Conservation (phyloP, 2,329 filamentous ascomycete species). For the Fusarium clavum region DNA sequence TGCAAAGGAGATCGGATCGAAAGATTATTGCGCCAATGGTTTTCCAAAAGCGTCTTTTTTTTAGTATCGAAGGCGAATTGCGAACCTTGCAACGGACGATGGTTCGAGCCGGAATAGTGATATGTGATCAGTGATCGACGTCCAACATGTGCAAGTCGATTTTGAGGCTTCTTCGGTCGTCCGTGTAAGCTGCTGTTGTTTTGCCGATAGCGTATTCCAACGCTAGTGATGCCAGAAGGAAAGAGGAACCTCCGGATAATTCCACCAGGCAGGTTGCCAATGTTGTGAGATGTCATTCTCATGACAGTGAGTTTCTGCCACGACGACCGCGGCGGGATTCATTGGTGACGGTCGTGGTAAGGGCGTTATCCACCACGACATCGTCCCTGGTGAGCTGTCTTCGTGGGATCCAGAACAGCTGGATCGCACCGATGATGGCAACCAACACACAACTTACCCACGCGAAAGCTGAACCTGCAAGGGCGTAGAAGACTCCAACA, state of each 20-base stretch:
- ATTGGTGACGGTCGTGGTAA: conserved; percentile 28
- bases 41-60: not conserved
- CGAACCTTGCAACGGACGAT: not conserved
- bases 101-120: not conserved
- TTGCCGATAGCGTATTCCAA: not conserved
- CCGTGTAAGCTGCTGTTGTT: not conserved
- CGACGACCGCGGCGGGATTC: conserved; percentile 29
- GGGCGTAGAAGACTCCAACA: conserved; percentile 73
- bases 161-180: not conserved
- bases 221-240: not conserved
- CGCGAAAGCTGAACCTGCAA: conserved; percentile 61
- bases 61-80: not conserved
- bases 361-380: conserved; percentile 36
- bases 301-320: conserved; percentile 26
- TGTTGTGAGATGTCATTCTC: not conserved
- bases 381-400: conserved; percentile 16
- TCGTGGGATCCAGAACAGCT: conserved; percentile 40
- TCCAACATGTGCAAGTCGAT: not conserved
- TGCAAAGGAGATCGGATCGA: not conserved
- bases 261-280: not conserved
- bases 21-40: not conserved
- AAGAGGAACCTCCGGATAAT: not conserved
- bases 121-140: not conserved
- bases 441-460: conserved; percentile 54
- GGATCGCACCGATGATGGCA: conserved; percentile 39